Evolutionary conservation across 2,329 filamentous ascomycete genomes (phyloP).

Genomic region (Sporothrix dimorphospora): DNA sequence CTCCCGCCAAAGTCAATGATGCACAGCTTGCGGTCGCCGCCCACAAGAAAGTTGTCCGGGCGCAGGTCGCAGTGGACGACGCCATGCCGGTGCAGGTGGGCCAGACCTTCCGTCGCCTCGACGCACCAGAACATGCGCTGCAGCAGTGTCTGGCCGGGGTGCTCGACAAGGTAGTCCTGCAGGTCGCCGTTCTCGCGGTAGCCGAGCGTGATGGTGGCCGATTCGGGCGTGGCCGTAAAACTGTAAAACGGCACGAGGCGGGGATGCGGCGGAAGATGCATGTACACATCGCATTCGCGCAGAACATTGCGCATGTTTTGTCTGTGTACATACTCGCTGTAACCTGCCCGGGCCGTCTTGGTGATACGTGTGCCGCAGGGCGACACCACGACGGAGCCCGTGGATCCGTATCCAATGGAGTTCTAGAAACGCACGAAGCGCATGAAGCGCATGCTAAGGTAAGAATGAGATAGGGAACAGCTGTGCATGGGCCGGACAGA

Average conservation of each 20-base stretch:
- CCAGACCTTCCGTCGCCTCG: background rate
- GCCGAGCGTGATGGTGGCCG: conserved; percentile 3
- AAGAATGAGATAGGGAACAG: no score
- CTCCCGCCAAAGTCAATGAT: conserved; percentile 19
- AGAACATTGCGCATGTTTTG: background rate
- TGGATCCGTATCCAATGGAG: background rate
- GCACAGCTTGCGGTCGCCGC: background rate
- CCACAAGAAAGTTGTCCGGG: conserved; percentile 2
- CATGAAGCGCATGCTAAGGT: no score
- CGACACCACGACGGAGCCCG: background rate
- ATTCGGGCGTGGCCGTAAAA: background rate
- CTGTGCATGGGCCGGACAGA: no score
- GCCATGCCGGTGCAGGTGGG: background rate
- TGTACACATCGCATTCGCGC: background rate
- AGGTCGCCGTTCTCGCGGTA: conserved; percentile 12
- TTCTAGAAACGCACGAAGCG: no score
- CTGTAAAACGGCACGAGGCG: background rate
- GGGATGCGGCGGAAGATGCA: background rate
- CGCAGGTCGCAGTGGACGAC: conserved; percentile 13
- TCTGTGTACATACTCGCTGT: background rate
- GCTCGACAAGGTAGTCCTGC: background rate
- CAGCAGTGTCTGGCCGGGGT: background rate
- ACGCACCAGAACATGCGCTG: conserved; percentile 12
- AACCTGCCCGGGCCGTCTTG: background rate
- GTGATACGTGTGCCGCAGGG: background rate